These are phyloP conservation scores for Ustilago esculenta DNA, from an alignment of 1,284 basidiomycete species.

Conservation along the genomic window DNA sequence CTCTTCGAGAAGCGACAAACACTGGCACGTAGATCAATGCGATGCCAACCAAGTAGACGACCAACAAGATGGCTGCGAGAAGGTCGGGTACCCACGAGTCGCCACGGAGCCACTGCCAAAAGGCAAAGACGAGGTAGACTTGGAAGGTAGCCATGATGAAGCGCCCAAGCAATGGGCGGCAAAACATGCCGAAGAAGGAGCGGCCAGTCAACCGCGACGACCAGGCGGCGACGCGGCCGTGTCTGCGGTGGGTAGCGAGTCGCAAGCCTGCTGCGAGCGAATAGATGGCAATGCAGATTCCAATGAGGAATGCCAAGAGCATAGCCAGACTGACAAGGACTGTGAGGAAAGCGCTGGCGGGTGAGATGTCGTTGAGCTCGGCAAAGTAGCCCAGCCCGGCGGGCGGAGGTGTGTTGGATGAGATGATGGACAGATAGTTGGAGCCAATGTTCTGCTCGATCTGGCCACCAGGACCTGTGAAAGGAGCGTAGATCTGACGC, in stretches of 20 bases:
- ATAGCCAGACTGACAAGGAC: slow-evolving; percentile 59
- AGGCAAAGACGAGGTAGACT: slow-evolving; percentile 54
- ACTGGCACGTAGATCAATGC: slow-evolving; percentile 49
- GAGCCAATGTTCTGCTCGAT: slow-evolving; percentile 26
- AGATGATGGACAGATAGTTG: slow-evolving; percentile 47
- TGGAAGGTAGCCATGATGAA: slow-evolving; percentile 39
- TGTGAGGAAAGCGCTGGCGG: slow-evolving; percentile 60
- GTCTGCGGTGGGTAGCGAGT: slow-evolving; percentile 11
- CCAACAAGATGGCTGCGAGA: slow-evolving; percentile 51
- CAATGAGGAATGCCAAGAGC: slow-evolving; percentile 48
- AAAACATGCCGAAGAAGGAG: slow-evolving; percentile 41
- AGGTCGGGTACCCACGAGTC: slow-evolving; percentile 62
- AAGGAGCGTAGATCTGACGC: slow-evolving; percentile 60
- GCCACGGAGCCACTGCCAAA: slow-evolving; percentile 62
- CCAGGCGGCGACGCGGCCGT: slow-evolving; percentile 28
- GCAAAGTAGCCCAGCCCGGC: slow-evolving; percentile 55
- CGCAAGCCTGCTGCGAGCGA: slow-evolving; percentile 36
- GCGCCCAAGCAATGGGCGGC: slow-evolving; percentile 31
- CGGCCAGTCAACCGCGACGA: slow-evolving; percentile 17
- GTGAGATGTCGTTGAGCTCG: slow-evolving; percentile 56
- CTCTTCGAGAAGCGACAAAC: slow-evolving; percentile 34
- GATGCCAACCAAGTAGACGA: slow-evolving; percentile 39
- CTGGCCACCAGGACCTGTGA: slow-evolving; percentile 60
- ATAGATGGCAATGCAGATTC: slow-evolving; percentile 31
- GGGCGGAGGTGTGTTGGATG: slow-evolving; percentile 29